Conservation (phyloP, 2,329 filamentous ascomycete genomes). For the Pochonia chlamydosporia region DNA sequence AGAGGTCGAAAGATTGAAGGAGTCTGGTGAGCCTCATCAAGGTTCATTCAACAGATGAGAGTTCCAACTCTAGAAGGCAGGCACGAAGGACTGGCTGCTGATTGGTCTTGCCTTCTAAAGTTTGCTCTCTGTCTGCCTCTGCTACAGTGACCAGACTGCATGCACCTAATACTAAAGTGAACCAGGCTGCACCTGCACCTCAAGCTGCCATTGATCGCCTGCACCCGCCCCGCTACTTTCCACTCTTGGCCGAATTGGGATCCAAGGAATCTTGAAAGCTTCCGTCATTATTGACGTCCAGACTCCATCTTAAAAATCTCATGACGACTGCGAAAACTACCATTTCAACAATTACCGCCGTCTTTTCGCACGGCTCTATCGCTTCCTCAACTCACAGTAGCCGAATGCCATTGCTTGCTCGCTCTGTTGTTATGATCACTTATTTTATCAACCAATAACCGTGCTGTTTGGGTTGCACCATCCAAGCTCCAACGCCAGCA, state of each 20-base stretch:
- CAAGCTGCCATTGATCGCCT: too few species aligned
- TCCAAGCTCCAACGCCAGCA: neutral
- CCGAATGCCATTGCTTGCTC: neutral
- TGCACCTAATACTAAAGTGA: too few species aligned
- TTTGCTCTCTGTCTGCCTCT: too few species aligned
- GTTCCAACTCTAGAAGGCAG: too few species aligned
- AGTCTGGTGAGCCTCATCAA: too few species aligned
- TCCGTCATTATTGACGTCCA: neutral
- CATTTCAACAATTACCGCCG: neutral
- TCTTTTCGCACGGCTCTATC: neutral
- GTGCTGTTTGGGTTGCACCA: neutral
- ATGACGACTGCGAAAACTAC: neutral
- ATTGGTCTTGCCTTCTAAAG: too few species aligned
- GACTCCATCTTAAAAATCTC: neutral
- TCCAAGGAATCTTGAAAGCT: constrained; percentile 2
- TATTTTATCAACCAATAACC: neutral
- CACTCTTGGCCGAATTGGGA: constrained; percentile 6
- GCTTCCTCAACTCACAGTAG: neutral
- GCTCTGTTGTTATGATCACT: neutral
- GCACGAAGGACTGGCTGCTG: too few species aligned
- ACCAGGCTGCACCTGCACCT: too few species aligned
- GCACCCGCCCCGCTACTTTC: constrained; percentile 2
- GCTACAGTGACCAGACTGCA: too few species aligned
- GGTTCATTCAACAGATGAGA: too few species aligned
- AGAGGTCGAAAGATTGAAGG: too few species aligned